These are phyloP conservation scores for Citrullus mucosospermus DNA, from an alignment of 306 rosid species.

Conservation along the genomic window DNA sequence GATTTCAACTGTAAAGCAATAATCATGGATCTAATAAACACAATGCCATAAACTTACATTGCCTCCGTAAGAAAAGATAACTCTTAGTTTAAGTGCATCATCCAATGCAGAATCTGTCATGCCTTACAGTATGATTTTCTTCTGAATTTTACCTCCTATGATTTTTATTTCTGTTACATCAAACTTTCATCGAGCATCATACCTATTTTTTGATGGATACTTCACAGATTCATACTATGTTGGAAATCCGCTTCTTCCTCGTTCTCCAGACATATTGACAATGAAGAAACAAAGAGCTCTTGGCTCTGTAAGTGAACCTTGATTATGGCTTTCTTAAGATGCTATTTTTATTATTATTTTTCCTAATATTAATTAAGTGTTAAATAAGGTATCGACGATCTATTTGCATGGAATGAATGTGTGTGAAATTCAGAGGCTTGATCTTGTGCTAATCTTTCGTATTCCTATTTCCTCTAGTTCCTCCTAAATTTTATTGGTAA, in stretches of 20 bases:
- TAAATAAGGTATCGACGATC: background rate
- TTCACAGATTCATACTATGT: slow-evolving; percentile 45
- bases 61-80: background rate
- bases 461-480: background rate
- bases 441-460: background rate
- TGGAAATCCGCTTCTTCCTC: slow-evolving; percentile 29
- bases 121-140: background rate
- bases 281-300: slow-evolving; percentile 41
- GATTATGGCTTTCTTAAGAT: background rate
- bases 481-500: background rate
- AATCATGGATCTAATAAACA: background rate
- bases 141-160: background rate
- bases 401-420: background rate
- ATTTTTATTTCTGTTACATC: background rate
- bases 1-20: background rate
- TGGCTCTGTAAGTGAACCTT: slow-evolving; percentile 53
- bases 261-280: slow-evolving; percentile 43
- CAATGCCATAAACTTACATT: background rate
- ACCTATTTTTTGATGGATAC: slow-evolving; percentile 21
- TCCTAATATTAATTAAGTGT: background rate
- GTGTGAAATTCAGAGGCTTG: background rate
- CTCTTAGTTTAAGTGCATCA: background rate
- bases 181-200: background rate
- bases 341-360: background rate
- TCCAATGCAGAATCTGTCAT: background rate